Conservation (phyloP, 768 basidiomycete genomes). For the Lactarius hatsudake region DNA sequence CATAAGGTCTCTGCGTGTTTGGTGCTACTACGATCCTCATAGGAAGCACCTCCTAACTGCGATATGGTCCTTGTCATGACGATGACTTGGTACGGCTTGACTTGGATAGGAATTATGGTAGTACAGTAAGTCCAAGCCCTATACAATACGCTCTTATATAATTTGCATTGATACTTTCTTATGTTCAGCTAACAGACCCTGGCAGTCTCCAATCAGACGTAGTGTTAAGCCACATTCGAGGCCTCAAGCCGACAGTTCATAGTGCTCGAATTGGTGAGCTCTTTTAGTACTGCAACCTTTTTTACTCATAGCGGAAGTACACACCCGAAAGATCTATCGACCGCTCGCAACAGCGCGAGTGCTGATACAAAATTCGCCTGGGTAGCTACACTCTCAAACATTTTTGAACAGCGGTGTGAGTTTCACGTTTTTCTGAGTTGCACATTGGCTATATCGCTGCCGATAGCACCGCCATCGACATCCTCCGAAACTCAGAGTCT, state of each 20-base stretch:
- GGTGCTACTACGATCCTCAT: background rate
- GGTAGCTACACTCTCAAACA: background rate
- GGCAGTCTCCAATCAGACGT: background rate
- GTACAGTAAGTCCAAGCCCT: background rate
- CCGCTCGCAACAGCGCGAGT: background rate
- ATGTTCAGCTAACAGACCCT: background rate
- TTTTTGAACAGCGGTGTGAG: too few relatives aligned
- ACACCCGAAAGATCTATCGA: background rate
- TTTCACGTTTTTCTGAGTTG: too few relatives aligned
- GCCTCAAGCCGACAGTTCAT: background rate
- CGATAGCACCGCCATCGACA: too few relatives aligned
- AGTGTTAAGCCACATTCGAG: background rate
- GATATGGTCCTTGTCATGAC: background rate
- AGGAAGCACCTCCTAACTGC: background rate
- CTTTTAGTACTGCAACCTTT: background rate
- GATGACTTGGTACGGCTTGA: background rate
- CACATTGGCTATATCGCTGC: too few relatives aligned
- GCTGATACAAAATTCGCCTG: background rate
- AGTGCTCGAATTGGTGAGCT: background rate
- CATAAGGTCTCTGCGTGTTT: background rate
- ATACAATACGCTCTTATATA: background rate
- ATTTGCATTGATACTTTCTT: background rate
- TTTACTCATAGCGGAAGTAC: background rate
- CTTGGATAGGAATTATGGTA: background rate
- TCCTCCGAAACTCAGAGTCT: too few relatives aligned